Percentiles rank a stretch among this genome's conserved stretches.
phyloP scores from a whole-genome alignment of 257 asterid genomes.

The Linderniella brevidens region DNA sequence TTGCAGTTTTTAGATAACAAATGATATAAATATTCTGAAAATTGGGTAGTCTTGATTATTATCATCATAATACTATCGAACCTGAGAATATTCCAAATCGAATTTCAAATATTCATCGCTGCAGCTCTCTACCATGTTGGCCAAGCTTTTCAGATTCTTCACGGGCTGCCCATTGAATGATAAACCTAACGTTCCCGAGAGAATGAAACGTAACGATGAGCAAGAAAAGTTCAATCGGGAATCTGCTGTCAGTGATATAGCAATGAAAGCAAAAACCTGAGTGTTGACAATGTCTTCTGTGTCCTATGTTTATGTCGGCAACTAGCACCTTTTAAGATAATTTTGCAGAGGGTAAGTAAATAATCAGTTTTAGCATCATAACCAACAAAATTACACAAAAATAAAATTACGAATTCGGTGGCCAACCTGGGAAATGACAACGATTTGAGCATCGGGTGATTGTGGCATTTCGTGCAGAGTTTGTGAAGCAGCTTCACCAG shows the following conservation, averaged over 20 bases:
- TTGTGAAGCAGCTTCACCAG: conserved; percentile 89
- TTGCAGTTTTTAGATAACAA: conserved; percentile 11
- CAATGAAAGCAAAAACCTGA: conserved; percentile 31
- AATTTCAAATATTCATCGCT: conserved; percentile 59
- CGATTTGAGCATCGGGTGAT: conserved; percentile 73
- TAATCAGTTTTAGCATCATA: too few species aligned
- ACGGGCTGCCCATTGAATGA: conserved; percentile 47
- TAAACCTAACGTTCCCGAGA: too few species aligned
- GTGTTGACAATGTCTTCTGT: conserved; percentile 92
- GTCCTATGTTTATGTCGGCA: conserved; percentile 91
- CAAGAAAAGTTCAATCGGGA: too few species aligned
- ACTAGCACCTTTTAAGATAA: conserved; percentile 58
- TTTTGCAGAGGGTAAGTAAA: conserved; percentile 11
- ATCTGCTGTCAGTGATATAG: too few species aligned
- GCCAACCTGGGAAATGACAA: conserved; percentile 86
- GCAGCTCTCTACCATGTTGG: conserved; percentile 80
- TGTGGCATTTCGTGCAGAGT: conserved; percentile 79
- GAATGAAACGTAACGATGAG: too few species aligned
- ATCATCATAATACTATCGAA: conserved; percentile 1
- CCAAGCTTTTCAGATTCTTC: conserved; percentile 78
- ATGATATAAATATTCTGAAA: too few species aligned
- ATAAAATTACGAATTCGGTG: too few species aligned
- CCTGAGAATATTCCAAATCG: conserved; percentile 87
- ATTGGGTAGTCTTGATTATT: too few species aligned
- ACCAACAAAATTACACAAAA: too few species aligned